phyloP scores from a whole-genome alignment of 2,329 filamentous ascomycete genomes.

The Penicillium brevicompactum region DNA sequence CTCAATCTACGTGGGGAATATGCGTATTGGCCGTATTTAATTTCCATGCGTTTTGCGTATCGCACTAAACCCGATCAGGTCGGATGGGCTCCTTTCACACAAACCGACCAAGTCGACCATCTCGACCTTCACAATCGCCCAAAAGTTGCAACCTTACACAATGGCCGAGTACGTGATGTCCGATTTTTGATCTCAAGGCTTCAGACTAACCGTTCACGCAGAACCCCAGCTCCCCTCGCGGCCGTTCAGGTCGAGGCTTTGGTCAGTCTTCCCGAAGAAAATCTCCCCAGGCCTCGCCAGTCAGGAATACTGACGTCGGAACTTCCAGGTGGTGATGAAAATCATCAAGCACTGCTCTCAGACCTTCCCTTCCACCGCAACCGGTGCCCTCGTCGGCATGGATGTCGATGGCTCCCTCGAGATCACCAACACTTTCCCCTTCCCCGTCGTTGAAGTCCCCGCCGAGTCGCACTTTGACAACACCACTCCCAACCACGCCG shows the following conservation, averaged over 20 bases:
- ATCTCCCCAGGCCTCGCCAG: slow-evolving; percentile 31
- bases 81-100: slow-evolving; percentile 28
- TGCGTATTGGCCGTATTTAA: background rate
- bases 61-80: slow-evolving; percentile 24
- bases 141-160: slow-evolving; percentile 22
- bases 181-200: background rate
- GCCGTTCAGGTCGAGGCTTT: slow-evolving; percentile 93
- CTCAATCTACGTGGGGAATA: background rate
- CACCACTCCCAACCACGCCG: slow-evolving; percentile 71
- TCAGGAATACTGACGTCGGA: slow-evolving; percentile 30
- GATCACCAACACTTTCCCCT: slow-evolving; percentile 93
- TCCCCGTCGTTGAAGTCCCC: slow-evolving; percentile 77
- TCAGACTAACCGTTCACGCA: slow-evolving; percentile 30
- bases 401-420: slow-evolving; percentile 79
- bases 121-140: slow-evolving; percentile 21
- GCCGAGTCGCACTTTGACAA: slow-evolving; percentile 71
- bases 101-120: slow-evolving; percentile 23
- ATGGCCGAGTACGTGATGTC: slow-evolving; percentile 27
- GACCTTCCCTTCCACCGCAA: slow-evolving; percentile 84
- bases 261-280: slow-evolving; percentile 57
- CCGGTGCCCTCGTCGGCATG: slow-evolving; percentile 91
- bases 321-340: slow-evolving; percentile 83
- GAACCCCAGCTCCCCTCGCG: slow-evolving; percentile 73
- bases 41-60: slow-evolving; percentile 9
- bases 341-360: slow-evolving; percentile 94